Evolutionary conservation across 2,329 filamentous ascomycete species (phyloP).

Genomic region (Paecilomyces dactylethromorphus): DNA sequence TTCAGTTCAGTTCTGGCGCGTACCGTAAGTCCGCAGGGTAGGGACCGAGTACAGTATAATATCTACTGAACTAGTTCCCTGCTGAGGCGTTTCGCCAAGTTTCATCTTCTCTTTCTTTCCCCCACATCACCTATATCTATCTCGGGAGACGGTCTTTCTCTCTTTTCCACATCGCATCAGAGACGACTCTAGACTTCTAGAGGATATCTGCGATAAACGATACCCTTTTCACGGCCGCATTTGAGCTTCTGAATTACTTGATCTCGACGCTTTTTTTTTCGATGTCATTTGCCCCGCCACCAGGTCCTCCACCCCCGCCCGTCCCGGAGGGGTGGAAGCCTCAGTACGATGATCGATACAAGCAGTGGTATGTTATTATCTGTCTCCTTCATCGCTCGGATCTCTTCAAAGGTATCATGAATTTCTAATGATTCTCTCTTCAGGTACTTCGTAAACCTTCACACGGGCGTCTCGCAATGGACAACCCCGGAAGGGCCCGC

Average conservation of each 20-base stretch:
- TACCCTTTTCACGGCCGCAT: too few relatives aligned
- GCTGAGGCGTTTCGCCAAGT: too few relatives aligned
- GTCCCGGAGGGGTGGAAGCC: constrained; percentile 78
- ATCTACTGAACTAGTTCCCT: too few relatives aligned
- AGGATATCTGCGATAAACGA: too few relatives aligned
- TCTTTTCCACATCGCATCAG: too few relatives aligned
- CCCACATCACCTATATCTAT: too few relatives aligned
- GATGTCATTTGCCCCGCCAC: constrained; percentile 36
- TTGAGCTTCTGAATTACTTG: neutral
- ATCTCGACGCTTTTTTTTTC: neutral
- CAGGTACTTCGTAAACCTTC: constrained; percentile 86
- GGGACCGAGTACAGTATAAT: too few relatives aligned
- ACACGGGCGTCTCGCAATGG: constrained; percentile 88
- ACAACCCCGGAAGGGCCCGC: constrained; percentile 75
- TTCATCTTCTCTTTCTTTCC: too few relatives aligned
- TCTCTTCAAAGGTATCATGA: constrained; percentile 7
- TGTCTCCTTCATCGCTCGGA: neutral
- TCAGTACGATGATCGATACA: constrained; percentile 81
- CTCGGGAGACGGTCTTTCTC: too few relatives aligned
- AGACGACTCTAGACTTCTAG: too few relatives aligned
- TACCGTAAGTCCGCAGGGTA: too few relatives aligned
- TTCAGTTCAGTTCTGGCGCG: too few relatives aligned
- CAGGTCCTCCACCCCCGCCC: constrained; percentile 51
- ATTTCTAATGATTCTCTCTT: neutral
- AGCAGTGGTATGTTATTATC: constrained; percentile 59